Evolutionary conservation across 768 basidiomycete species (phyloP), one percentile per base, ranked within the genome.

Genomic region (Mycena indigotica): DNA sequence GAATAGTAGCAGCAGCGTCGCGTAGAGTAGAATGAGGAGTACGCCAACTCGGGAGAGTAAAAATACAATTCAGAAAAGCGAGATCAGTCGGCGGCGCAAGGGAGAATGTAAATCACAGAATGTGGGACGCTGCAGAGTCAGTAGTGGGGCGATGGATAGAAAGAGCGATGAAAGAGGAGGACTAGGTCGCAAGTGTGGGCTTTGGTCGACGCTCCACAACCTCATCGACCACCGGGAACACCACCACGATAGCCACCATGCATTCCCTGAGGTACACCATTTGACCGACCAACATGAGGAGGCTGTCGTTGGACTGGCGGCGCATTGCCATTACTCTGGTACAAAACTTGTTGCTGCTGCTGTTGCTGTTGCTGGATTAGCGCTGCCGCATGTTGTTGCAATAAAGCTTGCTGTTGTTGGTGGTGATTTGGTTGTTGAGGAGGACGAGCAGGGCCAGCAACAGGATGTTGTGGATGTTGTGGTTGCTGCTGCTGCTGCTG

Each of bases 211-310:
- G n/a, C n/a, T n/a, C n/a, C n/a, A n/a, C n/a, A n/a, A 8, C 50
- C 54, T 53, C 41, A 44, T 78, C 72, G 76, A 63, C 77, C 70
- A 35, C 72, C 75, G 53, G 76, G 68, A 3, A 67, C 74, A 52
- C 74, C 72, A 8, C 75, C 74, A 50, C 78, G 75, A 52, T 77
- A 77, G 19, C 66, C 67, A 5, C 66, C 70, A 39, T 72, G 71
- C 8, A 66, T 72, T 30, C 69, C 59, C 49, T 59, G 64, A n/a
- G 53, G 65, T 58, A 23, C 57, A 45, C 46, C 67, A 65, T 52
- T 70, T n/a, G n/a, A n/a, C n/a, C n/a, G n/a, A n/a, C n/a, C n/a
- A n/a, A n/a, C n/a, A n/a, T n/a, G n/a, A 67, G 28, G 44, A 49
- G 38, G 55, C 5, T 19, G 58, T n/a, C 24, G 60, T 29, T 57